Conservation (phyloP, 2,329 filamentous ascomycete genomes). For the Hawksworthiomyces lignivorus region DNA sequence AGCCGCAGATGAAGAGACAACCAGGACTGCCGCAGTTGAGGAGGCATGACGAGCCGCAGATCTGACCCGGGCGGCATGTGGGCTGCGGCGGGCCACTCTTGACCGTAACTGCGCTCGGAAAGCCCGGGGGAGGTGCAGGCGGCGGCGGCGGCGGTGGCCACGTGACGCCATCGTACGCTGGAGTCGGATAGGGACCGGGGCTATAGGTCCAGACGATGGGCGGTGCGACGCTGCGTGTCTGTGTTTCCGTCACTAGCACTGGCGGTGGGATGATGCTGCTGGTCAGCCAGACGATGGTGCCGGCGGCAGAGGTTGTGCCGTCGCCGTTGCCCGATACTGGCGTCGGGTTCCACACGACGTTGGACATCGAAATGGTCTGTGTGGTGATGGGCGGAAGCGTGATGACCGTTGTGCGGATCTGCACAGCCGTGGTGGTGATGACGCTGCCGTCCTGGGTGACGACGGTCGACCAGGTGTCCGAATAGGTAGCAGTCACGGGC, state of each 20-base stretch:
- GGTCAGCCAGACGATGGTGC: neutral
- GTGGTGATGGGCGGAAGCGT: neutral
- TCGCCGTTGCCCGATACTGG: no score
- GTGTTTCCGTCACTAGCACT: no score
- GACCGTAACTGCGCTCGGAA: neutral
- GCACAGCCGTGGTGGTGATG: neutral
- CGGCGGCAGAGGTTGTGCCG: neutral
- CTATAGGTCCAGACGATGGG: neutral
- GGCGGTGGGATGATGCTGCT: no score
- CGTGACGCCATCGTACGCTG: neutral
- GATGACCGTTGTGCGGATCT: neutral
- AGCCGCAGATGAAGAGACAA: no score
- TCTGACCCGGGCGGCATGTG: neutral
- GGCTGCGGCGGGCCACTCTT: neutral
- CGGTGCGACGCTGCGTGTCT: no score
- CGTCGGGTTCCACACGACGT: neutral
- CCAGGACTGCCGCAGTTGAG: neutral
- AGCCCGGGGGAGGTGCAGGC: neutral
- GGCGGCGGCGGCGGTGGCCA: neutral
- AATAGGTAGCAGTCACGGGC: neutral
- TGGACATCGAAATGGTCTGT: conserved; percentile 1
- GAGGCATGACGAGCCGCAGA: neutral
- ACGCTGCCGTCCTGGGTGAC: neutral
- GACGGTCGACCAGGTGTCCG: neutral
- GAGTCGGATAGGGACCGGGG: neutral